Evolutionary conservation across 2,329 filamentous ascomycete genomes (phyloP), one percentile per base, ranked within the genome.

Genomic region (Paramyrothecium roridum): DNA sequence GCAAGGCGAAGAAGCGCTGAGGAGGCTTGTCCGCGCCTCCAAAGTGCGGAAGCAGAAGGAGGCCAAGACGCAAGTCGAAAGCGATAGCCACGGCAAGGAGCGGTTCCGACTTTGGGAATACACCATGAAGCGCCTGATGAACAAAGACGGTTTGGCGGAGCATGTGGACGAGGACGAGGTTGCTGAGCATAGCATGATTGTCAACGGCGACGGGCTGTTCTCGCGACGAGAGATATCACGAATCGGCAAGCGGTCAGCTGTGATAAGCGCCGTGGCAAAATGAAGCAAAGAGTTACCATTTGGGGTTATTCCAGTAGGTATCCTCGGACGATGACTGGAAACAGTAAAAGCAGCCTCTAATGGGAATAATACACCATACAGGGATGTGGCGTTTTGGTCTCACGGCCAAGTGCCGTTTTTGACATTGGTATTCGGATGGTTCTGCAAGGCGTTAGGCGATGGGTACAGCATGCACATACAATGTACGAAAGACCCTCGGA

Each of bases 31-130:
- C 26, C 78, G 83, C 21, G 83, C 85, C 19, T 83, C 82, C 54
- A 87, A 87, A 68, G 80, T 84, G 61, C 82, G 84, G 51, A 84
- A 83, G 61, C 83, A 87, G 61, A 87, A 87, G 66, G 84, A 86
- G 63, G 79, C 85, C 47, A 84, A 81, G 61, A 75, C 78, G 2
- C 69, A 80, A 2, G 83, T 85, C 2, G 76, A 82, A 59, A 76
- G 77, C 53, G 78, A 84, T 61, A 65, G 71, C 2, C 71, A 78
- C 20, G 81, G 79, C 48, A 81, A 80, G 61, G 75, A 82, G 57
- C 76, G 84, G 17, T 83, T 86, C 62, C 72, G 80, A 8, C 70
- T 85, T 4, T 88, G 85, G 84, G 84, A 87, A 67, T 68, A 73
- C 13, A 79, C 82, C 1, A 87, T 87, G 83, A 77, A 78, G 52